A percentile compares a stretch with the other conserved stretches of the same genome.
phyloP scores from a whole-genome alignment of 2,329 filamentous ascomycete species.

The Teratosphaeria destructans region DNA sequence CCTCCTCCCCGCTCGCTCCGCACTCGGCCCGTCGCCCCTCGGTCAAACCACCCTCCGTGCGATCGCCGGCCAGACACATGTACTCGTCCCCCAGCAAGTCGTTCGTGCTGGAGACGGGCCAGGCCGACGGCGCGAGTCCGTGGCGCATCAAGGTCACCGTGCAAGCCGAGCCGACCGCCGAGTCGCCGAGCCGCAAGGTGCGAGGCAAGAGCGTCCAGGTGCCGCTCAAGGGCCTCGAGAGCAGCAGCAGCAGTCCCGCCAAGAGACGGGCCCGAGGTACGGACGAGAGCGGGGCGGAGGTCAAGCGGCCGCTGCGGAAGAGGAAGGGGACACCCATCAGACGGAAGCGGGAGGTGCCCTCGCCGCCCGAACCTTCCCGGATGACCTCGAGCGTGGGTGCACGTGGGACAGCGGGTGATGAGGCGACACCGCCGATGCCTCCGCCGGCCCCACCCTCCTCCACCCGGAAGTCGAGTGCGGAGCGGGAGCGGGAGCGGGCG shows the following conservation, averaged over 20 bases:
- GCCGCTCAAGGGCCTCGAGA: constrained; percentile 28
- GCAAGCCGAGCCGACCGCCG: constrained; percentile 32
- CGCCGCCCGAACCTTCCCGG: not conserved
- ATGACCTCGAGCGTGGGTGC: not conserved
- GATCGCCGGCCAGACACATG: constrained; percentile 2
- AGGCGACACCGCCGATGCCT: not conserved
- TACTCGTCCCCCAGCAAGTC: constrained; percentile 33
- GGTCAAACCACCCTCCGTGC: constrained; percentile 1
- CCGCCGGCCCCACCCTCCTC: constrained; percentile 1
- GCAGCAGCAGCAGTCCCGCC: not conserved
- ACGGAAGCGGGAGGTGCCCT: not conserved
- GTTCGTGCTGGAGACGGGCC: constrained; percentile 34
- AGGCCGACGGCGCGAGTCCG: constrained; percentile 30
- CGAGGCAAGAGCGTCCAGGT: constrained; percentile 27
- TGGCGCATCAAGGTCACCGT: constrained; percentile 43
- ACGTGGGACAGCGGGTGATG: not conserved
- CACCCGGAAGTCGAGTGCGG: not conserved
- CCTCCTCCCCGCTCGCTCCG: constrained; percentile 22
- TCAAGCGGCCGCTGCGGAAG: constrained; percentile 13
- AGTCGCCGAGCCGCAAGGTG: constrained; percentile 11
- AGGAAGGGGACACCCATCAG: constrained; percentile 21
- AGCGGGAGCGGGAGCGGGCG: not conserved
- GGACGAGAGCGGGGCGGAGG: not conserved
- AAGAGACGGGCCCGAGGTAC: not conserved
- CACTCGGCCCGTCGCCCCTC: constrained; percentile 24